Evolutionary conservation across 2,329 filamentous ascomycete species (phyloP), one percentile per base, ranked within the genome.

Genomic region (Cordyceps tenuipes): DNA sequence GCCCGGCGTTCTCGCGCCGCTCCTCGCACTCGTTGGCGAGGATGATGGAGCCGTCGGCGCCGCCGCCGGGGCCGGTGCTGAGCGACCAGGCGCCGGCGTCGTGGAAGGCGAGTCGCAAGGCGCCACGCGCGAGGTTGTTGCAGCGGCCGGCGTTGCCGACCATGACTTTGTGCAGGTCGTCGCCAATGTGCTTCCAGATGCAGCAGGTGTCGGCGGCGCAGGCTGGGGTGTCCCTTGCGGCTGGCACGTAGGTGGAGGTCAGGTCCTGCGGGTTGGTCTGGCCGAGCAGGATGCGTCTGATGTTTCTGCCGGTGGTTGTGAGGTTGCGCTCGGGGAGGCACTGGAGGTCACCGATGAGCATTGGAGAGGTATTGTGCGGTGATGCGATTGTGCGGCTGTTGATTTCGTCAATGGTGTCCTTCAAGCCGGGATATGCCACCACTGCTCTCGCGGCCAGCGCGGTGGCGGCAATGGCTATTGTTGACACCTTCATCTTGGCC

Each of bases 91-190:
- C 67, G 5, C 70, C 76, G 12, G 76, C 74, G 61, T 79, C 76
- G 62, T 79, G 76, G 66, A 78, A 79, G 13, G 74, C 76, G 15
- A 77, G 69, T 12, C 76, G 75, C 57, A 78, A 68, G 13, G 76
- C 73, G 39, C 66, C 68, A 12, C 76, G 72, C 4, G 76, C 76
- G 59, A 69, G 66, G 34, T 68, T 69, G 53, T 74, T 78, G 64
- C 76, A 78, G 3, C 71, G 68, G 10, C 71, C 71, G 0, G 68
- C 69, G 2, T 62, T 63, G n/a, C 72, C 72, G 2, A 66, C 64
- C 68, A 75, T 75, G 10, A 64, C 62, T 7, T 61, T 48, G 0
- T 65, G 65, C 68, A 77, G 70, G 41, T 75, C 72, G 36, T 70
- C 66, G 29, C 69, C 68, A 50, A 77, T 70, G 64, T 73, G 67